Evolutionary conservation across 371 early-diverging fungal species (phyloP).

Genomic region (Lichtheimia ornata): DNA sequence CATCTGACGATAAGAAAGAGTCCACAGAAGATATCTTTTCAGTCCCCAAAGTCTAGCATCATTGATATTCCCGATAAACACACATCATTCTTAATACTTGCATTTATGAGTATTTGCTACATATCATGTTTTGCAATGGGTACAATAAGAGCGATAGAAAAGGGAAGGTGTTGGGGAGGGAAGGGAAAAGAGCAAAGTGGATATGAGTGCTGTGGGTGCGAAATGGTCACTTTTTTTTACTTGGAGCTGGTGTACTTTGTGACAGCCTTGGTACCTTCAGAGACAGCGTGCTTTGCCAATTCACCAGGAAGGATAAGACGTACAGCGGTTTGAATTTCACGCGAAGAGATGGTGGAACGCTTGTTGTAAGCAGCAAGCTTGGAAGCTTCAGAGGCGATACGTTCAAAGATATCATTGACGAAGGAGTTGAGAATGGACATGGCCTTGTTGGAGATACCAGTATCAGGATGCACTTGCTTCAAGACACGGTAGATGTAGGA

Average conservation of each 20-base stretch:
- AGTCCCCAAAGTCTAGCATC: constrained; percentile 30
- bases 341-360: constrained; percentile 92
- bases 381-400: constrained; percentile 89
- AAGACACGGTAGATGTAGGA: constrained; percentile 97
- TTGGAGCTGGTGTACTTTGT: constrained; percentile 93
- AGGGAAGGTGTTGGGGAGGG: constrained; percentile 9
- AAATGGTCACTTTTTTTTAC: constrained; percentile 27
- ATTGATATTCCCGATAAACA: neutral
- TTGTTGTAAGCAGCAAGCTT: constrained; percentile 95
- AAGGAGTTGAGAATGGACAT: constrained; percentile 98
- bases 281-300: constrained; percentile 97
- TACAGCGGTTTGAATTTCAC: constrained; percentile 95
- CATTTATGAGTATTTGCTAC: no score
- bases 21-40: constrained; percentile 36
- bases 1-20: constrained; percentile 24
- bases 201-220: neutral
- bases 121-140: neutral
- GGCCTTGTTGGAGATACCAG: constrained; percentile 98
- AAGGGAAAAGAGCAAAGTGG: constrained; percentile 7
- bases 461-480: constrained; percentile 97
- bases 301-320: constrained; percentile 95
- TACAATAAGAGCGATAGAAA: constrained; percentile 11
- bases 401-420: constrained; percentile 97
- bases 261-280: constrained; percentile 97
- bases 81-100: neutral